These are phyloP conservation scores for Poa pratensis DNA, from an alignment of 176 grass and related monocot species.

Conservation along the genomic window DNA sequence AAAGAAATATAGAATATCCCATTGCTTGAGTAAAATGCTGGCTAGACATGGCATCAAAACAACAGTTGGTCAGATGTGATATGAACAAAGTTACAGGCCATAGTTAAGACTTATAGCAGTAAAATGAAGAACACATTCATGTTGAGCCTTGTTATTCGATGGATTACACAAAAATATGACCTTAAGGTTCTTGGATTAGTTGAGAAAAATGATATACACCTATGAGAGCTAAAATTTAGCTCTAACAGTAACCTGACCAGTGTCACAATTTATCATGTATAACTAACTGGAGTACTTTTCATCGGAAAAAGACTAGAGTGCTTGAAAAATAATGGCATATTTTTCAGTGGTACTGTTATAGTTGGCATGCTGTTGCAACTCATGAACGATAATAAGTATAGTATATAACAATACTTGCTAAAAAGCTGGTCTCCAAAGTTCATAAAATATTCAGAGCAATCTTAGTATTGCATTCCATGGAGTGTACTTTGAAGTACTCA, in stretches of 20 bases:
- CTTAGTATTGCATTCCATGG: conserved; percentile 3
- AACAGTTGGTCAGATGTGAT: neutral
- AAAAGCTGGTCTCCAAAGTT: neutral
- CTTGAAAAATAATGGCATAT: neutral
- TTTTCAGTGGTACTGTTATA: neutral
- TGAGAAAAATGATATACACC: conserved; percentile 1
- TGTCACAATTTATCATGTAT: neutral
- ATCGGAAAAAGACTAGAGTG: neutral
- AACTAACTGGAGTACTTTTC: neutral
- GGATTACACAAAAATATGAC: neutral
- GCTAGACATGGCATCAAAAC: conserved; percentile 19
- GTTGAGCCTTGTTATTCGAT: neutral
- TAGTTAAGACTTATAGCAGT: neutral
- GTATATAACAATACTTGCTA: neutral
- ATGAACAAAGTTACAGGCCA: conserved; percentile 1
- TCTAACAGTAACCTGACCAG: neutral
- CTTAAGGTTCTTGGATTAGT: conserved; percentile 13
- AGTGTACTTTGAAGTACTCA: conserved; percentile 5
- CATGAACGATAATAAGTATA: neutral
- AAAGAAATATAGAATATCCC: neutral
- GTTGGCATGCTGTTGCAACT: neutral
- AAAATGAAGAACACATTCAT: conserved; percentile 1
- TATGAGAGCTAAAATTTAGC: conserved; percentile 1
- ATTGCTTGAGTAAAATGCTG: conserved; percentile 36
- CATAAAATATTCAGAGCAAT: neutral